Percentiles rank a stretch among this genome's conserved stretches.
phyloP scores from a whole-genome alignment of 2,329 filamentous ascomycete genomes.

The Aureobasidium sp. region DNA sequence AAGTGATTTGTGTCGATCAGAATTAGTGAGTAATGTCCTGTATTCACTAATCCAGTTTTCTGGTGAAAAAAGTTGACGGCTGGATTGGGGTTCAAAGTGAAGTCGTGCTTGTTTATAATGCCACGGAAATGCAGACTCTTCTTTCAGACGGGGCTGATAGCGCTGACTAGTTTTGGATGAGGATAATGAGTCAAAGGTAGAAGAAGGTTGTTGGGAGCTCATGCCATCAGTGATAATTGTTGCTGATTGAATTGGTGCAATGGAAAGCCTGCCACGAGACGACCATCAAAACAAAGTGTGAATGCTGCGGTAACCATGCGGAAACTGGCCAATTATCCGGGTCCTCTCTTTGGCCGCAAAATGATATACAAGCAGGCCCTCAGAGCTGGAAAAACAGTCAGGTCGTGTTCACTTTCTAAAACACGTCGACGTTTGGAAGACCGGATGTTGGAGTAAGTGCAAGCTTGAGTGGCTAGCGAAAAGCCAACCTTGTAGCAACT shows the following conservation, averaged over 20 bases:
- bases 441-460: neutral
- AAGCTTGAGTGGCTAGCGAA: neutral
- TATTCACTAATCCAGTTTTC: no score
- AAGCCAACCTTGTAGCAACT: neutral
- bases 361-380: neutral
- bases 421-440: neutral
- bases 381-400: neutral
- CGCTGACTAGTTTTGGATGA: neutral
- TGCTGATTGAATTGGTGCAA: neutral
- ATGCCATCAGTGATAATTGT: neutral
- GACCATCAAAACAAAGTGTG: neutral
- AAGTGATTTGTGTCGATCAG: no score
- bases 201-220: neutral
- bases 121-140: neutral
- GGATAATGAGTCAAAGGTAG: neutral
- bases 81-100: neutral
- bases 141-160: neutral
- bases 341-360: neutral
- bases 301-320: neutral
- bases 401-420: neutral
- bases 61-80: neutral
- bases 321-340: neutral
- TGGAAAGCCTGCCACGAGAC: neutral
- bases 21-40: no score
- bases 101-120: neutral